A percentile compares a stretch with the other conserved stretches of the same genome.
These are phyloP conservation scores for Candida glaebosa DNA, from an alignment of 805 yeast species.

Conservation along the genomic window DNA sequence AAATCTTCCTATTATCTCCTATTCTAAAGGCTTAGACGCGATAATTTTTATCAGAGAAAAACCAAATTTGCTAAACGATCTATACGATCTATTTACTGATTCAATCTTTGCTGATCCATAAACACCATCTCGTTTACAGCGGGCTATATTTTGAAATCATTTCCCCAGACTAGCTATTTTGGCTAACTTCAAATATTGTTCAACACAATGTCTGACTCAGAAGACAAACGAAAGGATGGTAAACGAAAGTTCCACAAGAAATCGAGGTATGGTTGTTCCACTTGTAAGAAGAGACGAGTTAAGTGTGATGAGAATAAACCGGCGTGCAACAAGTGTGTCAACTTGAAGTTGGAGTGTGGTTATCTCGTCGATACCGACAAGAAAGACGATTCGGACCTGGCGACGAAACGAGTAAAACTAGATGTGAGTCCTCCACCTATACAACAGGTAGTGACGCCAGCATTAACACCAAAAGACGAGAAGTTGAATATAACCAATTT, in stretches of 20 bases:
- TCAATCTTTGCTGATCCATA: background rate
- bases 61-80: background rate
- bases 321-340: constrained; percentile 69
- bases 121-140: background rate
- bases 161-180: background rate
- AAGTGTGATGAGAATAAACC: constrained; percentile 91
- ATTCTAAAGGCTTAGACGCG: background rate
- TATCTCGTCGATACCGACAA: constrained; percentile 34
- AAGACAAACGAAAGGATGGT: constrained; percentile 25
- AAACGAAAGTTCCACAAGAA: constrained; percentile 88
- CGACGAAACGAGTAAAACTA: constrained; percentile 1
- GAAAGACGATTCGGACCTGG: constrained; percentile 8
- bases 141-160: background rate
- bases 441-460: constrained; percentile 16
- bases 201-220: constrained; percentile 1
- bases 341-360: constrained; percentile 76
- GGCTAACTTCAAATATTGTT: background rate
- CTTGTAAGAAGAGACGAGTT: constrained; percentile 85
- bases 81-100: background rate
- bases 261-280: constrained; percentile 83
- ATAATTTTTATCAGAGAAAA: background rate
- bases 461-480: constrained; percentile 11
- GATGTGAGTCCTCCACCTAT: constrained; percentile 5
- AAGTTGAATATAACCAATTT: background rate
- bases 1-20: background rate